phyloP scores from a whole-genome alignment of 805 yeast species.

The Vanderwaltozyma verrucispora region DNA sequence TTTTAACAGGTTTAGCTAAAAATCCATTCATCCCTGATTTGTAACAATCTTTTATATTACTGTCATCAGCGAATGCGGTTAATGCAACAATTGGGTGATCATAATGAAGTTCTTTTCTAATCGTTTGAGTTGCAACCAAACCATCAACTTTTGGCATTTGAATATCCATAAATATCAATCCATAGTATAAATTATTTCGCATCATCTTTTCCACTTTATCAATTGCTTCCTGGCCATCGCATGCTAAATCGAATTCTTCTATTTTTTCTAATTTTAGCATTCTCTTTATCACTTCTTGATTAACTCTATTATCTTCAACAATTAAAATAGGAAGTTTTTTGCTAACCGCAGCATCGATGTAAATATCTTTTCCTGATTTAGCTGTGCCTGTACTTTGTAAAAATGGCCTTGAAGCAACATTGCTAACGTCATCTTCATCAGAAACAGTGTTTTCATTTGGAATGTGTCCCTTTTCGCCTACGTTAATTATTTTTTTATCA shows the following conservation, averaged over 20 bases:
- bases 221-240: constrained; percentile 87
- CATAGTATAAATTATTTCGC: constrained; percentile 37
- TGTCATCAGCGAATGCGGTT: constrained; percentile 91
- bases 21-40: constrained; percentile 92
- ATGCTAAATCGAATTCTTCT: constrained; percentile 59
- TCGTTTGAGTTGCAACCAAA: constrained; percentile 63
- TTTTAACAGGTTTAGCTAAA: constrained; percentile 75
- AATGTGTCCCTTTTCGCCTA: too few relatives aligned
- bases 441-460: background rate
- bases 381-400: constrained; percentile 34
- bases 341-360: constrained; percentile 3
- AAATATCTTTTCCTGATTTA: constrained; percentile 16
- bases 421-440: too few relatives aligned
- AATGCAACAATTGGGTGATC: constrained; percentile 79
- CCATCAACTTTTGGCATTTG: constrained; percentile 97
- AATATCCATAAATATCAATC: constrained; percentile 89
- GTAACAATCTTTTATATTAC: constrained; percentile 75
- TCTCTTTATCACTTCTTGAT: constrained; percentile 85
- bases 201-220: constrained; percentile 45
- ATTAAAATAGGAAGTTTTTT: constrained; percentile 44
- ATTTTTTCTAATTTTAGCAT: constrained; percentile 84
- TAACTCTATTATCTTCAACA: constrained; percentile 90
- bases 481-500: background rate
- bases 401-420: constrained; percentile 19
- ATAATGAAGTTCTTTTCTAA: constrained; percentile 53